These are phyloP conservation scores for Teratosphaeria zuluensis DNA, from an alignment of 2,329 filamentous ascomycete genomes.

Conservation along the genomic window DNA sequence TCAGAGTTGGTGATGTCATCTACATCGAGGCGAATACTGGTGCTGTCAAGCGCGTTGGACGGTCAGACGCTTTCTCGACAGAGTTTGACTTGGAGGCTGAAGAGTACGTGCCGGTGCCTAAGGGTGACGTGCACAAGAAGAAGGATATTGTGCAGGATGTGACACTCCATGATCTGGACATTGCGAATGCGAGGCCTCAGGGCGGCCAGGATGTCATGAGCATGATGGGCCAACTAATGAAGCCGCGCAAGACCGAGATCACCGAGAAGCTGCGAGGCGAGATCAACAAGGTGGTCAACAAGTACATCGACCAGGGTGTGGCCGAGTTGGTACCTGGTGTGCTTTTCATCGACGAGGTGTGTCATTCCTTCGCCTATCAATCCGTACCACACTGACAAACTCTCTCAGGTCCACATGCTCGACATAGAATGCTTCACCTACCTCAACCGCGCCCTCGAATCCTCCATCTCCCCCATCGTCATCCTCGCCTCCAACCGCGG, in stretches of 20 bases:
- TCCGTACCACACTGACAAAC: conserved; percentile 2
- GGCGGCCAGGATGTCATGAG: conserved; percentile 99
- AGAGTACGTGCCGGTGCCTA: conserved; percentile 97
- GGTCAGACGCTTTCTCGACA: conserved; percentile 93
- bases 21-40: conserved; percentile 99
- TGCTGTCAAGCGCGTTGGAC: conserved; percentile 90
- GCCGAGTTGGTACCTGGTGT: conserved; percentile 97
- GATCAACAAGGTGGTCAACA: conserved; percentile 99
- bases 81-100: conserved; percentile 98
- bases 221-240: conserved; percentile 99
- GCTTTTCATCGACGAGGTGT: conserved; percentile 94
- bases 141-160: conserved; percentile 99
- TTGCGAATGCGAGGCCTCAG: conserved; percentile 89
- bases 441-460: conserved; percentile 95
- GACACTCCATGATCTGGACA: conserved; percentile 89
- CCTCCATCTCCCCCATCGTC: conserved; percentile 87
- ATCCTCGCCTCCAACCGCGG: conserved; percentile 96
- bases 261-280: conserved; percentile 92
- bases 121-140: conserved; percentile 99
- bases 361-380: conserved; percentile 13
- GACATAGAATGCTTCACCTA: conserved; percentile 99
- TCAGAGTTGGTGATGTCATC: conserved; percentile 91
- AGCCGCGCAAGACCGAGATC: conserved; percentile 98
- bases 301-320: conserved; percentile 97
- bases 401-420: conserved; percentile 81